These are phyloP conservation scores for Mangifera indica DNA, from an alignment of 345 rosid genomes.

Conservation along the genomic window DNA sequence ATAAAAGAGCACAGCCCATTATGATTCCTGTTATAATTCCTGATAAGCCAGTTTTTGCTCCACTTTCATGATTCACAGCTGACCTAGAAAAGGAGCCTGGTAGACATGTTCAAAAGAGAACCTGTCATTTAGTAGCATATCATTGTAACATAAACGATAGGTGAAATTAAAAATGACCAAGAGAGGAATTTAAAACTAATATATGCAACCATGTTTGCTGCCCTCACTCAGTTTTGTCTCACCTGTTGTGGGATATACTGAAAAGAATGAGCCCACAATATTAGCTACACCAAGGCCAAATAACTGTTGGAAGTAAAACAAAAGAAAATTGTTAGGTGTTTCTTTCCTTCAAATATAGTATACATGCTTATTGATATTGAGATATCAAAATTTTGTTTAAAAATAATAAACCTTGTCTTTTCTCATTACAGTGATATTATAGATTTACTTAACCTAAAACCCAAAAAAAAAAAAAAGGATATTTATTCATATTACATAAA, in stretches of 20 bases:
- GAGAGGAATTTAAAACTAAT: not conserved
- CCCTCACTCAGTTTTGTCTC: constrained; percentile 28
- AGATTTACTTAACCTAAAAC: not conserved
- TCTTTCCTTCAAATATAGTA: not conserved
- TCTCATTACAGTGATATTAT: not conserved
- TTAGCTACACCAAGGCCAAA: constrained; percentile 98
- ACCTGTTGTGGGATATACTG: constrained; percentile 95
- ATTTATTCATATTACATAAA: not conserved
- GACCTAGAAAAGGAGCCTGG: constrained; percentile 98
- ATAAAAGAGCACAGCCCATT: constrained; percentile 82
- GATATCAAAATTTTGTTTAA: not conserved
- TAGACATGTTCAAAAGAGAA: constrained; percentile 29
- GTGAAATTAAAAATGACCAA: not conserved
- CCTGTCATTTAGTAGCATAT: not conserved
- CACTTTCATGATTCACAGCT: constrained; percentile 96
- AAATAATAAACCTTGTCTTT: not conserved
- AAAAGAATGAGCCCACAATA: constrained; percentile 83
- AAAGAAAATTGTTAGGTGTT: constrained; percentile 18
- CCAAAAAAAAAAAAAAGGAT: not conserved
- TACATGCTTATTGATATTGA: not conserved
- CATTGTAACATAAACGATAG: not conserved
- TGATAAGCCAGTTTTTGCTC: constrained; percentile 88
- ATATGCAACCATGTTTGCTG: constrained; percentile 12
- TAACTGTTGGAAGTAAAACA: constrained; percentile 49
- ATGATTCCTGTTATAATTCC: constrained; percentile 79